Evolutionary conservation across 768 basidiomycete genomes (phyloP), one percentile per base, ranked within the genome.

Genomic region (Xerocomus spinulosus): DNA sequence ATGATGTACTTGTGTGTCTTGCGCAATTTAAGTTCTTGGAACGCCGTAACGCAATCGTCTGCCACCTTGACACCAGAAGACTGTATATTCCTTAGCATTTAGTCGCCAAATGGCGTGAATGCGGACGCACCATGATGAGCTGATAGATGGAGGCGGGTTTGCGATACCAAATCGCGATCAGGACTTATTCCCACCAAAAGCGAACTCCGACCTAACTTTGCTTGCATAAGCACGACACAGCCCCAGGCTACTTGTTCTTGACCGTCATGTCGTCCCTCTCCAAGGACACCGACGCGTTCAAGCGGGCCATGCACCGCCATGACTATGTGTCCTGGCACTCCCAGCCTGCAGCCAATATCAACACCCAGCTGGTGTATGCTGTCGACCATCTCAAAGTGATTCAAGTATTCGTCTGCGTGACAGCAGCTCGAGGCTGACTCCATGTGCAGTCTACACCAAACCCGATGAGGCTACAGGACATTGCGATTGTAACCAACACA

Each of bases 401-500:
- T 55, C 39, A 23, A 29, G 23, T 15, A 18, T 50, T 40, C 30
- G 23, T 48, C 32, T 30, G 35, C 48, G 28, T 53, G 48, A 36
- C 50, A 45, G 43, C 34, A 10, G 15, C 26, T 28, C 26, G 9
- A 44, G 48, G 38, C 49, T 59, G 49, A 49, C 42, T 7, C 23
- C 9, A 10, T 23, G 13, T 50, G 17, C 56, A 84, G 81, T 75
- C 77, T 1, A 82, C 86, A 20, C 80, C 77, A 49, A 83, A 81
- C 50, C 92, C 92, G 10, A 90, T 90, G 77, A 83, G 92, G 4
- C 69, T 94, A 39, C 85, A 93, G 65, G 92, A 95, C 62, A 74
- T 95, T 38, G 88, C 92, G 2, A 83, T 93, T 35, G 74, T 85
- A 17, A 88, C 87, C 1, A 80, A 79, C 57, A 85, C 87, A 2